Base-by-base conservation (phyloP, 768 basidiomycete species). In the Glaciozyma antarctica region DNA sequence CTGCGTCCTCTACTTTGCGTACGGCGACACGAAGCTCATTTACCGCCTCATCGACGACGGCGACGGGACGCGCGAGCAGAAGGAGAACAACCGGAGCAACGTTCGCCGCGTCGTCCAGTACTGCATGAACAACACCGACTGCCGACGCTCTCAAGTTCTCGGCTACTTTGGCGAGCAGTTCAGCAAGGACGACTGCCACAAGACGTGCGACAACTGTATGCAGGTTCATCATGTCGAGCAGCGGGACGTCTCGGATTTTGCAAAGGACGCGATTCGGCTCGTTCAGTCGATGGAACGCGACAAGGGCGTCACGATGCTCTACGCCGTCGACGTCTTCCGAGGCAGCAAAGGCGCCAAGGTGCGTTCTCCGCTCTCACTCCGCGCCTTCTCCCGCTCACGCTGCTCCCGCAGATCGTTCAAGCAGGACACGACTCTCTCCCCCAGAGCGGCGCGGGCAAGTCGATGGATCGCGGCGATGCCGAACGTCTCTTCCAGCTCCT, bases 161-260 rank as follows among this genome's bases (percentile, higher is more conserved):
- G 81, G 82, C n/a, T 88, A 89, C 76, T 98, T 95, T 71, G 85
- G 84, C 67, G 89, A 99, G 75, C 78, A 79, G 13, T 97, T 97
- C 76, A 81, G 86, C 65, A 78, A 81, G 41, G 77, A 75, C 30
- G 70, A 83, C 21, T 99, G 95, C 73, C 76, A 81, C 45, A 78
- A 80, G 48, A 80, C 81, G 6, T 99, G 95, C 76, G 88, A 98
- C 75, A 92, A 89, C 68, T 99, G 95, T 74, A 77, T 81, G 51
- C 78, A 81, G 72, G 81, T 16, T 73, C 80, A 28, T 77, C 84
- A 93, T 72, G 80, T 88, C 49, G 65, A 63, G 71, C 81, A 22
- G 78, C 77, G 16, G 64, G 85, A 95, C 73, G 81, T 89, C n/a
- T 85, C 85, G 0, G 73, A 76, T 1, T 77, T 80, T 34, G 88